These are phyloP conservation scores for Rhizopogon hawkerae DNA, from an alignment of 1,284 basidiomycete genomes.

Conservation along the genomic window DNA sequence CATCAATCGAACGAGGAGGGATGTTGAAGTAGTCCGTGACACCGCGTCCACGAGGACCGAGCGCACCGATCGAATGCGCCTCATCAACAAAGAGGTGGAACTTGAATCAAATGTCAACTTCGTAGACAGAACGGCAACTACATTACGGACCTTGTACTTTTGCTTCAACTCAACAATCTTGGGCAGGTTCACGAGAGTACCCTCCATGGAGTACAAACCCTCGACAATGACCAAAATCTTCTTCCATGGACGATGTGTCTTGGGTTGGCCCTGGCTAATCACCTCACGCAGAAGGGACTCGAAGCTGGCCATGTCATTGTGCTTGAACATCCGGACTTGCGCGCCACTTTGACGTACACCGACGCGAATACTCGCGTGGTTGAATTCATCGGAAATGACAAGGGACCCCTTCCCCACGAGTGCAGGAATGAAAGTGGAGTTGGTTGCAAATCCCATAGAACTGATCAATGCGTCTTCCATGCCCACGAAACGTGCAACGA, in stretches of 20 bases:
- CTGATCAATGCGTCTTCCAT: slow-evolving; percentile 84
- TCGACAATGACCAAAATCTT: slow-evolving; percentile 96
- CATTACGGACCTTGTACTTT: slow-evolving; percentile 78
- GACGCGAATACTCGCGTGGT: slow-evolving; percentile 93
- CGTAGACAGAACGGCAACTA: neutral
- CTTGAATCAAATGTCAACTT: slow-evolving; percentile 33
- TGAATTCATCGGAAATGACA: slow-evolving; percentile 95
- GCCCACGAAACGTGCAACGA: slow-evolving; percentile 87
- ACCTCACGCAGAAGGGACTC: slow-evolving; percentile 82
- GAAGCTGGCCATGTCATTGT: slow-evolving; percentile 87
- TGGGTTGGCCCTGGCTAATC: slow-evolving; percentile 95
- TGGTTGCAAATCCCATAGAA: slow-evolving; percentile 98
- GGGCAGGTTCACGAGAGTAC: slow-evolving; percentile 84
- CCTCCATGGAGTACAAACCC: slow-evolving; percentile 98
- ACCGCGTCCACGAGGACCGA: slow-evolving; percentile 90
- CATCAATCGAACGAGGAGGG: slow-evolving; percentile 75
- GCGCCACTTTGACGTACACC: slow-evolving; percentile 89
- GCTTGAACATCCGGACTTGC: slow-evolving; percentile 90
- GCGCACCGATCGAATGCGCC: slow-evolving; percentile 94
- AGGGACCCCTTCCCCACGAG: slow-evolving; percentile 87
- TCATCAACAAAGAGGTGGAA: slow-evolving; percentile 97
- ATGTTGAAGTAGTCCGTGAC: slow-evolving; percentile 94
- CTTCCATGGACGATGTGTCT: slow-evolving; percentile 98
- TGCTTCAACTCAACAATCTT: slow-evolving; percentile 82
- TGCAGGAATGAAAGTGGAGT: slow-evolving; percentile 92